Evolutionary conservation across 805 yeast species (phyloP).

Genomic region (Saccharomycopsis babjevae): DNA sequence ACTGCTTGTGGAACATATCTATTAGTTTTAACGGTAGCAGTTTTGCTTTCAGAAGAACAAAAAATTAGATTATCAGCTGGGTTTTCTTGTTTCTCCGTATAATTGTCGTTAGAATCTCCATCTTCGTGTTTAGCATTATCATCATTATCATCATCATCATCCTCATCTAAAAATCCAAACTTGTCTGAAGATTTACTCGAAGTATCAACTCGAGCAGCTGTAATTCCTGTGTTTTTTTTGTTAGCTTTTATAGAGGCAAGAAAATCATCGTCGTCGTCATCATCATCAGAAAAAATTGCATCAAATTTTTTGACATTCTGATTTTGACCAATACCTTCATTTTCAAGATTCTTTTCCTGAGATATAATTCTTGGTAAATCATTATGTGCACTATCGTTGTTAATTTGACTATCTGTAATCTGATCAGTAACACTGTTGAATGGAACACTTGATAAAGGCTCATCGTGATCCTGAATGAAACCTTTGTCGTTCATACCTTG

Average conservation of each 20-base stretch:
- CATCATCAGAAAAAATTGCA: background rate
- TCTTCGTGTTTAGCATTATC: background rate
- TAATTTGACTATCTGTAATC: background rate
- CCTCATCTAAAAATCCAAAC: constrained; percentile 7
- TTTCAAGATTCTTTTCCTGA: background rate
- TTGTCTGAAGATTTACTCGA: background rate
- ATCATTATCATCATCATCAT: constrained; percentile 3
- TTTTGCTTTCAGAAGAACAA: background rate
- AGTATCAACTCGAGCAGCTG: background rate
- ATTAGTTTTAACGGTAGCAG: background rate
- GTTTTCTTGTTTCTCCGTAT: background rate
- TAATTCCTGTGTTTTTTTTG: background rate
- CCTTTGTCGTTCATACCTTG: background rate
- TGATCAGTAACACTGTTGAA: background rate
- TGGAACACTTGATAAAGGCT: background rate
- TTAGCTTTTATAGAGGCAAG: background rate
- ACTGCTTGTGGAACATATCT: background rate
- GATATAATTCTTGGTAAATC: background rate
- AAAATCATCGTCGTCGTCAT: background rate
- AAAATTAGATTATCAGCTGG: background rate
- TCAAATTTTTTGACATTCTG: background rate
- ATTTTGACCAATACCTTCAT: background rate
- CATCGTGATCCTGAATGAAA: background rate
- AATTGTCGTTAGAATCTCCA: background rate
- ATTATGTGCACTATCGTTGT: background rate